Conservation (phyloP, 768 basidiomycete species). For the Mycena metata region DNA sequence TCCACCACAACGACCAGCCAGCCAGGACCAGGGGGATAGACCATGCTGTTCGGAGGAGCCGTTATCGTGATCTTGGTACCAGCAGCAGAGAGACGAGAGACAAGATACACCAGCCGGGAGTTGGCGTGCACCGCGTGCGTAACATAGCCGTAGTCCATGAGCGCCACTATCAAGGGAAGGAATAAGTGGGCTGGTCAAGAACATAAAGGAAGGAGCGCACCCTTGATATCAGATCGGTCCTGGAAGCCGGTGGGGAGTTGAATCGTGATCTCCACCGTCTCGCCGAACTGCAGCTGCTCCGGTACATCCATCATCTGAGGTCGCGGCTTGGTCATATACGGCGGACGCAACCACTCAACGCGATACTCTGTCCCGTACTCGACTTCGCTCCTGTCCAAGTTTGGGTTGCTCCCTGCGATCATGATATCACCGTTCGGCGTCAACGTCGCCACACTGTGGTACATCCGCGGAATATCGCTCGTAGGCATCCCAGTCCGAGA, state of each 20-base stretch:
- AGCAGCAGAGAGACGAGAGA: conserved; percentile 54
- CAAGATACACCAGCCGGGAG: conserved; percentile 80
- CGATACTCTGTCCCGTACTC: conserved; percentile 89
- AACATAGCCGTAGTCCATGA: conserved; percentile 88
- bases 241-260: conserved; percentile 50
- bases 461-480: conserved; percentile 79
- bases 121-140: conserved; percentile 85
- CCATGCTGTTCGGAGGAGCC: conserved; percentile 71
- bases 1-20: conserved; percentile 79
- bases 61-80: conserved; percentile 64
- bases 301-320: conserved; percentile 61
- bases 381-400: conserved; percentile 80
- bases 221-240: conserved; percentile 59
- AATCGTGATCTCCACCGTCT: conserved; percentile 62
- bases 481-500: conserved; percentile 67
- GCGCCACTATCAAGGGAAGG: conserved; percentile 59
- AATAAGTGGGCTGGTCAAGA: neutral
- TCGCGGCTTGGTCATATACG: conserved; percentile 77
- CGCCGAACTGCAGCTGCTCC: conserved; percentile 58
- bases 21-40: conserved; percentile 88
- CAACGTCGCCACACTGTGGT: conserved; percentile 87
- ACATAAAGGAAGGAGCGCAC: conserved; percentile 49
- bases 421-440: conserved; percentile 79
- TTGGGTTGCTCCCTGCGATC: conserved; percentile 89
- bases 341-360: conserved; percentile 88